Evolutionary conservation across 805 yeast genomes (phyloP).

Genomic region (Tetrapisispora taiwanensis): DNA sequence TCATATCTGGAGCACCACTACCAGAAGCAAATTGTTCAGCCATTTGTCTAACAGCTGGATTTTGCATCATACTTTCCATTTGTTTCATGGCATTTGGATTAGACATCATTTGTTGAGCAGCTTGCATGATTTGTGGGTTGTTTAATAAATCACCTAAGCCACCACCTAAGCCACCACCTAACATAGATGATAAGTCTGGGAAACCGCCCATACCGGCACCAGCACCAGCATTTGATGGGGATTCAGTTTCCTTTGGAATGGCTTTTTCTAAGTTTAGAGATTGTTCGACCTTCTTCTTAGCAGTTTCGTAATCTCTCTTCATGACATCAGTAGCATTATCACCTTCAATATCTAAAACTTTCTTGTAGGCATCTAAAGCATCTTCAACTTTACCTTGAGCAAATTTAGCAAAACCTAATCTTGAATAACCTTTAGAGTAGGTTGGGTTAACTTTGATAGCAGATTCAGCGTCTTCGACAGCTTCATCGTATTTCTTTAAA

Average conservation of each 20-base stretch:
- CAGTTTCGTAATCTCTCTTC: slow-evolving; percentile 89
- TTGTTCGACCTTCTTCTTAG: slow-evolving; percentile 76
- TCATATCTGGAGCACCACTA: slow-evolving; percentile 45
- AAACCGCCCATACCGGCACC: slow-evolving; percentile 40
- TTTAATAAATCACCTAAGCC: slow-evolving; percentile 66
- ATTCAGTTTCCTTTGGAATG: slow-evolving; percentile 11
- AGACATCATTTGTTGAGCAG: slow-evolving; percentile 80
- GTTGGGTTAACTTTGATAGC: slow-evolving; percentile 71
- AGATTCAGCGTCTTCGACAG: slow-evolving; percentile 71
- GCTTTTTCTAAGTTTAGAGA: slow-evolving; percentile 38
- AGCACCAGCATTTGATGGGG: slow-evolving; percentile 18
- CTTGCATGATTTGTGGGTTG: slow-evolving; percentile 87
- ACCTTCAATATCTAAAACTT: slow-evolving; percentile 83
- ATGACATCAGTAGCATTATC: slow-evolving; percentile 75
- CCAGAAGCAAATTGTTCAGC: slow-evolving; percentile 69
- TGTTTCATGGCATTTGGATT: slow-evolving; percentile 68
- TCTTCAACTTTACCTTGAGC: slow-evolving; percentile 91
- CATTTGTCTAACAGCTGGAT: slow-evolving; percentile 77
- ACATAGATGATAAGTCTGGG: slow-evolving; percentile 66
- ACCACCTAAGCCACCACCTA: slow-evolving; percentile 53
- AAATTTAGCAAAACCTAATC: slow-evolving; percentile 87
- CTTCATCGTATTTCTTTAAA: slow-evolving; percentile 57
- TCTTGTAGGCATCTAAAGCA: slow-evolving; percentile 81
- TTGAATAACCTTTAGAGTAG: slow-evolving; percentile 88
- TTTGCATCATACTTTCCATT: slow-evolving; percentile 59